Evolutionary conservation across 257 asterid species (phyloP).

Genomic region (Rauvolfia tetraphylla): DNA sequence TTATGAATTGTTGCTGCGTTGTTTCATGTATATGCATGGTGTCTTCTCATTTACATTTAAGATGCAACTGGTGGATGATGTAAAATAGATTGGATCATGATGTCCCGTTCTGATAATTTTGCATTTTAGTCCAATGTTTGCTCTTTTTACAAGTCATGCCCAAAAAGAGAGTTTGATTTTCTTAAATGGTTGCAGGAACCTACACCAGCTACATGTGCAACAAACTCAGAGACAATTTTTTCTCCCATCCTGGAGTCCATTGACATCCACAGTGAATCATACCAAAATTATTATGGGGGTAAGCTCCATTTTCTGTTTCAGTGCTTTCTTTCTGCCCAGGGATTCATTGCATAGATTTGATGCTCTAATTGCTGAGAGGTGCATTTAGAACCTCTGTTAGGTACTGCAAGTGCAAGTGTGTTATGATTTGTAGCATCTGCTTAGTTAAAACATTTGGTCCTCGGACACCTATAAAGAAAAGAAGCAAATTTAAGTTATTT

Average conservation of each 20-base stretch:
- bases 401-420: background rate
- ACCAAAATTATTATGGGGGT: slow-evolving; percentile 47
- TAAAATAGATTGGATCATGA: background rate
- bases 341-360: background rate
- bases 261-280: slow-evolving; percentile 31
- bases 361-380: background rate
- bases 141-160: background rate
- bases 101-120: background rate
- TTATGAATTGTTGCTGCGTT: background rate
- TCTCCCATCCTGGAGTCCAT: slow-evolving; percentile 69
- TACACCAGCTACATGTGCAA: slow-evolving; percentile 38
- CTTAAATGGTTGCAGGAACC: slow-evolving; percentile 44
- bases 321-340: slow-evolving; percentile 5
- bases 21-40: background rate
- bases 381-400: background rate
- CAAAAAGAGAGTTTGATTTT: background rate
- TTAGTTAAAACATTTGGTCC: background rate
- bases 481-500: background rate
- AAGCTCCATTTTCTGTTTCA: slow-evolving; percentile 8
- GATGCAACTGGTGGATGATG: background rate
- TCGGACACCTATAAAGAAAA: background rate
- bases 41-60: background rate
- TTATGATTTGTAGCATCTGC: background rate
- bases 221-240: slow-evolving; percentile 73
- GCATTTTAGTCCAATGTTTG: background rate